Base-by-base conservation (phyloP, 176 grass and related monocot species). In the Puya raimondii region DNA sequence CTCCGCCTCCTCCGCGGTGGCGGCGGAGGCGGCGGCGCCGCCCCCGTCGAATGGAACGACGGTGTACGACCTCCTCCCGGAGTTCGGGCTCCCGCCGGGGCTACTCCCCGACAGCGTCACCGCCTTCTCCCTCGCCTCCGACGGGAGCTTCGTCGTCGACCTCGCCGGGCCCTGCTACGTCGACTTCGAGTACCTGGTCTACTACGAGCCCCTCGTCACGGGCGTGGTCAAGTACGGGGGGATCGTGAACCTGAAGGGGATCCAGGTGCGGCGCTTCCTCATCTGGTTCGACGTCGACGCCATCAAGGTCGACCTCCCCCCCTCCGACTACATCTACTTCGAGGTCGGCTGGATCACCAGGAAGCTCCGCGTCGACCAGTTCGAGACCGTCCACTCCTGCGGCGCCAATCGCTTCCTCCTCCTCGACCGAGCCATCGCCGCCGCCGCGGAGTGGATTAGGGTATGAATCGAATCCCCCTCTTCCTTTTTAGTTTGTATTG, bases 251-350 rank as follows among this genome's bases (percentile, higher is more conserved):
- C 56, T 79, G 59, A 70, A 70, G 56, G 76, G 76, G 11, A 79
- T 79, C 68, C 76, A 79, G 67, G 76, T 79, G 50, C 50, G 12
- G 25, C 70, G 78, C 17, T 80, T 68, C 50, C n/a, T 80, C 9
- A 9, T 80, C 64, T 80, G 69, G 78, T 80, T 80, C 0, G 11
- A 22, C 49, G 70, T 80, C 18, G 78, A 68, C 27, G 4, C 70
- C 42, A 80, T 80, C 52, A 80, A 74, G 70, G 78, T 80, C 29
- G 78, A 80, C n/a, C 70, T 80, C 47, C 78, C 78, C 14, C 72
- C 63, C 4, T 73, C 70, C 0, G 10, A 80, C 1, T 80, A 66
- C 78, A 80, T 72, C 61, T 80, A 79, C 50, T 79, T 79, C 9
- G 67, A 79, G 23, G 67, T 79, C 10, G 67, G 76, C 7, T 71